Evolutionary conservation across 1,284 basidiomycete genomes (phyloP).

Genomic region (Inonotus hispidus): DNA sequence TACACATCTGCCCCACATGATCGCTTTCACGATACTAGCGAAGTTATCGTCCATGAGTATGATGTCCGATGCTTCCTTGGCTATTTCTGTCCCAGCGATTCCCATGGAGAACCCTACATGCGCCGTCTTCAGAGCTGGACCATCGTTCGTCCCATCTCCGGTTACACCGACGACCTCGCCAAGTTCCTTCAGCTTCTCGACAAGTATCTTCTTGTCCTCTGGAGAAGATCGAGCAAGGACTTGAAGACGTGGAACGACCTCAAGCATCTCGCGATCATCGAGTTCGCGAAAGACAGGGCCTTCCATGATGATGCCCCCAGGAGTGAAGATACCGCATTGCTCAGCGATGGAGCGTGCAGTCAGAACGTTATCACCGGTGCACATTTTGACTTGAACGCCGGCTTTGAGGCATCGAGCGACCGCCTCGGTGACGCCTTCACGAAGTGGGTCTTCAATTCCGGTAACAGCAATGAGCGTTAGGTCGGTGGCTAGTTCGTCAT

Average conservation of each 20-base stretch:
- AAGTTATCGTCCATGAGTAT: conserved; percentile 99
- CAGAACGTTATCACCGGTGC: conserved; percentile 95
- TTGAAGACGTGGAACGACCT: conserved; percentile 65
- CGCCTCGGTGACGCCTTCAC: conserved; percentile 83
- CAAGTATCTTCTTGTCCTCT: conserved; percentile 93
- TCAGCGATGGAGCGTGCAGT: conserved; percentile 91
- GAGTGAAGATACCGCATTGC: conserved; percentile 91
- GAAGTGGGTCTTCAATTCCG: conserved; percentile 95
- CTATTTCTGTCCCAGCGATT: conserved; percentile 96
- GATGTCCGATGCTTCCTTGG: conserved; percentile 98
- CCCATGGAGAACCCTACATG: conserved; percentile 98
- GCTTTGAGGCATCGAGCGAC: conserved; percentile 84
- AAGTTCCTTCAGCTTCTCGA: conserved; percentile 81
- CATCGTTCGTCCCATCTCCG: conserved; percentile 98
- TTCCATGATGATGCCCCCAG: conserved; percentile 95
- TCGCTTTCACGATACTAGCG: conserved; percentile 91
- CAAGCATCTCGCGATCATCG: conserved; percentile 47
- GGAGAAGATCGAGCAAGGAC: conserved; percentile 92
- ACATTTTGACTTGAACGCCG: conserved; percentile 96
- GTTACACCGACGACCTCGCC: conserved; percentile 97
- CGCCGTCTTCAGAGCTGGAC: conserved; percentile 92
- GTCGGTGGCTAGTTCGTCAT: conserved; percentile 65
- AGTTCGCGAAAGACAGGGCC: conserved; percentile 76
- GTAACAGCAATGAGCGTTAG: conserved; percentile 84
- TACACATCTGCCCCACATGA: conserved; percentile 98